Evolutionary conservation across 306 rosid species (phyloP).

Genomic region (Rosa lucieae): DNA sequence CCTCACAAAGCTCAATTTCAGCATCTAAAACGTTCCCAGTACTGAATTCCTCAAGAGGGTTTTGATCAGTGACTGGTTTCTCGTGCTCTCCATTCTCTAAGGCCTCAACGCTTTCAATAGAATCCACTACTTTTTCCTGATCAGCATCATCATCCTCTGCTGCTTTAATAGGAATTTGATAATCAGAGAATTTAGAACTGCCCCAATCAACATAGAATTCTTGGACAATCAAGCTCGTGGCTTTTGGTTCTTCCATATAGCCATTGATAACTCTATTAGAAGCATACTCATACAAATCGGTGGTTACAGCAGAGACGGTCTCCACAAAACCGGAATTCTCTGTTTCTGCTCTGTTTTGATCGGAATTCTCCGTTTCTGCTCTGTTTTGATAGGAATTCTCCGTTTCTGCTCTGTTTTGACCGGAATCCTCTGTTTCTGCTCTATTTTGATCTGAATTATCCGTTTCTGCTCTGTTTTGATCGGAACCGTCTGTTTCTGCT

Average conservation of each 20-base stretch:
- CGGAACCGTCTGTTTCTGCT: constrained; percentile 17
- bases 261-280: constrained; percentile 33
- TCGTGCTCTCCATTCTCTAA: constrained; percentile 1
- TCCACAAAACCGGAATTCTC: constrained; percentile 8
- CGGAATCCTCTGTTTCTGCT: constrained; percentile 12
- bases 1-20: constrained; percentile 35
- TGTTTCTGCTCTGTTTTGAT: constrained; percentile 18
- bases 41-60: neutral
- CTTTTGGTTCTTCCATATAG: constrained; percentile 53
- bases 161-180: constrained; percentile 6
- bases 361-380: constrained; percentile 20
- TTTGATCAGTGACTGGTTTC: neutral
- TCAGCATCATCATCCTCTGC: neutral
- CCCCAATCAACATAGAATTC: constrained; percentile 44
- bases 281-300: constrained; percentile 39
- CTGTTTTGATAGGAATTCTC: neutral
- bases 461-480: constrained; percentile 9
- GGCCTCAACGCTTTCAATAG: constrained; percentile 16
- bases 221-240: constrained; percentile 43
- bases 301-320: constrained; percentile 19
- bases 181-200: constrained; percentile 19
- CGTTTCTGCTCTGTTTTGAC: constrained; percentile 10
- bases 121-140: neutral
- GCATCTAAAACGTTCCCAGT: neutral
- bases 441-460: neutral